phyloP scores from a whole-genome alignment of 768 basidiomycete genomes.

The Panus rudis region DNA sequence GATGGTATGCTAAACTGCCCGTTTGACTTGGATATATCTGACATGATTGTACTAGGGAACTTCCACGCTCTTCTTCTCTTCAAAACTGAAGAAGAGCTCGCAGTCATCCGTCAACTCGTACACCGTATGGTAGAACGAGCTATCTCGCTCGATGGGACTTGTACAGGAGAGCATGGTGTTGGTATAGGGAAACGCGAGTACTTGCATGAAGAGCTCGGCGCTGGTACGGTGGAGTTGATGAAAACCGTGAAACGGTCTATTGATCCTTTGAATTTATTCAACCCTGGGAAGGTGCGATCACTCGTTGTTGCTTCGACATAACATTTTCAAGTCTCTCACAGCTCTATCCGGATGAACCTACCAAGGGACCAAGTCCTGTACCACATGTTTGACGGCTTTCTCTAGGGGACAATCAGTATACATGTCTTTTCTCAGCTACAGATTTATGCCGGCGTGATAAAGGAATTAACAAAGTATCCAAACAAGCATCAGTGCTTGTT shows the following conservation, averaged over 20 bases:
- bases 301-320: too few species aligned
- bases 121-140: constrained; percentile 70
- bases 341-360: too few species aligned
- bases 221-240: constrained; percentile 79
- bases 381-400: too few species aligned
- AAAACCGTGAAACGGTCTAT: constrained; percentile 72
- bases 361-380: too few species aligned
- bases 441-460: too few species aligned
- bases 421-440: too few species aligned
- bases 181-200: constrained; percentile 85
- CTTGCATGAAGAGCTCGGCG: constrained; percentile 75
- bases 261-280: constrained; percentile 77
- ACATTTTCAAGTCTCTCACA: too few species aligned
- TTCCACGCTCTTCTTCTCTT: constrained; percentile 52
- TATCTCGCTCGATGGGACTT: constrained; percentile 68
- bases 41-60: constrained; percentile 26
- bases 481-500: too few species aligned
- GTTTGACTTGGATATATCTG: constrained; percentile 23
- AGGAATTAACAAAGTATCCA: too few species aligned
- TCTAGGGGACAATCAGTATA: too few species aligned
- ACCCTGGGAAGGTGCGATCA: constrained; percentile 85
- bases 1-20: constrained; percentile 42
- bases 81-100: constrained; percentile 50
- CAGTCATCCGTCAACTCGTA: constrained; percentile 48
- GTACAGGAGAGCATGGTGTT: constrained; percentile 87